Percentiles rank a stretch among this genome's conserved stretches.
Conservation (phyloP, 23 red algal species). For the Gracilariopsis chorda region DNA sequence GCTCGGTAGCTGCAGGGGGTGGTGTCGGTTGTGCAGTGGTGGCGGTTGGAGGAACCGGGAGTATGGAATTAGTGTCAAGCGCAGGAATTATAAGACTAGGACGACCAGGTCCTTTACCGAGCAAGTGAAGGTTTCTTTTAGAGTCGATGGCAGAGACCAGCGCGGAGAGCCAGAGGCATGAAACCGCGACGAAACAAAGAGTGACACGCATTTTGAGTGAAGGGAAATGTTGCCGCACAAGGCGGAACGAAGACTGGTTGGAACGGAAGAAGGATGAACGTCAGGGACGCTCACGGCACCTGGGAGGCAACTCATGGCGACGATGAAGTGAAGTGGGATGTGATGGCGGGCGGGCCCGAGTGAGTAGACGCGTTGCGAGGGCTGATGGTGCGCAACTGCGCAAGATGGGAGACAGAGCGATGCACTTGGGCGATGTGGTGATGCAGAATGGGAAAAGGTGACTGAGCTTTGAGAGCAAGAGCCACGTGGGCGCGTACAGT, state of each 20-base stretch:
- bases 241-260: background rate
- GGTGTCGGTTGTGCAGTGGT: background rate
- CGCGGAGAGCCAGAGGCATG: background rate
- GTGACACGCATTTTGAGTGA: background rate
- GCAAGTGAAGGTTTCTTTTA: background rate
- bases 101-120: background rate
- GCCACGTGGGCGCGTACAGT: too few species aligned
- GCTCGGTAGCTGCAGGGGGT: background rate
- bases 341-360: background rate
- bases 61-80: background rate
- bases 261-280: too few species aligned
- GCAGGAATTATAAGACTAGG: background rate
- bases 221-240: background rate
- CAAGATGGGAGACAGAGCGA: too few species aligned
- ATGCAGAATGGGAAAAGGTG: too few species aligned
- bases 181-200: background rate
- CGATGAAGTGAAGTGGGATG: background rate
- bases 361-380: background rate
- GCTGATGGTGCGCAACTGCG: too few species aligned
- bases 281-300: too few species aligned
- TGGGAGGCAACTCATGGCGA: too few species aligned
- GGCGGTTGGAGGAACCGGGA: background rate
- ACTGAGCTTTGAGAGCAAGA: too few species aligned
- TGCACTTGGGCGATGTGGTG: too few species aligned
- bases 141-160: background rate